A percentile compares a stretch with the other conserved stretches of the same genome.
phyloP scores from a whole-genome alignment of 768 basidiomycete species.

The Lactarius indigo region DNA sequence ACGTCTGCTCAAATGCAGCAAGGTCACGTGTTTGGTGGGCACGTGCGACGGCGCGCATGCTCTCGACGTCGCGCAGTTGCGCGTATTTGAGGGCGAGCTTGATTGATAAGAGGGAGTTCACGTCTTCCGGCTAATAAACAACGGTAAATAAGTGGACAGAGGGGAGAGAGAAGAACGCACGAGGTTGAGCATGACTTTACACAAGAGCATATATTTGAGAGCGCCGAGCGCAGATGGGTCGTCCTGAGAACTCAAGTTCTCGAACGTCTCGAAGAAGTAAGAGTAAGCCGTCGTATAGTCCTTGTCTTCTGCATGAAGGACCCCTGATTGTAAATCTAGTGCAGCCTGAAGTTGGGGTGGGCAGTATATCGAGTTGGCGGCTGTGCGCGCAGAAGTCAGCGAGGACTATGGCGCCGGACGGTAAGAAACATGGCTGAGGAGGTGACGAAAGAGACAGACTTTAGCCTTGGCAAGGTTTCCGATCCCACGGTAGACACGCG shows the following conservation, averaged over 20 bases:
- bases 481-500: conserved; percentile 83
- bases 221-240: conserved; percentile 65
- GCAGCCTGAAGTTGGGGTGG: conserved; percentile 61
- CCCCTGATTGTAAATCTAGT: conserved; percentile 67
- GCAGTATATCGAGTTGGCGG: conserved; percentile 95
- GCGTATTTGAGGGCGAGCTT: conserved; percentile 89
- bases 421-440: neutral
- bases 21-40: conserved; percentile 93
- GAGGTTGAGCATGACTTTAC: conserved; percentile 96
- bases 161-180: conserved; percentile 43
- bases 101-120: conserved; percentile 77
- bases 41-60: conserved; percentile 90
- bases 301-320: conserved; percentile 95
- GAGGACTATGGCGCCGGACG: conserved; percentile 54
- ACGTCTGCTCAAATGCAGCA: conserved; percentile 81
- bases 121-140: conserved; percentile 78
- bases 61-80: conserved; percentile 84
- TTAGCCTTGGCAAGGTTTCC: conserved; percentile 90
- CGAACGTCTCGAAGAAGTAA: conserved; percentile 97
- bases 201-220: conserved; percentile 96
- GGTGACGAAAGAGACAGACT: conserved; percentile 38
- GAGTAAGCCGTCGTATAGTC: conserved; percentile 97
- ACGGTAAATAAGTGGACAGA: neutral
- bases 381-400: conserved; percentile 85
- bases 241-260: conserved; percentile 78